Evolutionary conservation across 2,329 filamentous ascomycete species (phyloP).

Genomic region (Penicillium sp.): DNA sequence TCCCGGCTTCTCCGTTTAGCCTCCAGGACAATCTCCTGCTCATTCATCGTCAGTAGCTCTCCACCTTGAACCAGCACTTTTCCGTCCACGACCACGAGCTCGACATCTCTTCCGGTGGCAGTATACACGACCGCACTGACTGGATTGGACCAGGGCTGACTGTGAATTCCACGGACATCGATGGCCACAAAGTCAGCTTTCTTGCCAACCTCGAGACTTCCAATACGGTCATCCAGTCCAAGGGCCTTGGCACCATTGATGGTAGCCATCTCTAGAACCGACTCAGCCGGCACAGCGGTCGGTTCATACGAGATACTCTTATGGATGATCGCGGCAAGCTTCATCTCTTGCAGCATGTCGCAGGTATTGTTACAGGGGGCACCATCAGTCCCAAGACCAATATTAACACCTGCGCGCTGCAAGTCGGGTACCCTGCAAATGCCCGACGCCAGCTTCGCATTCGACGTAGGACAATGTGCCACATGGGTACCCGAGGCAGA

Average conservation of each 20-base stretch:
- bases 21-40: constrained; percentile 37
- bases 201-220: constrained; percentile 40
- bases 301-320: constrained; percentile 44
- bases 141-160: constrained; percentile 40
- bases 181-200: constrained; percentile 41
- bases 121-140: constrained; percentile 44
- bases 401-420: constrained; percentile 42
- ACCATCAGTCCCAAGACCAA: constrained; percentile 50
- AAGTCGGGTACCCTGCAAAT: constrained; percentile 47
- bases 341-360: constrained; percentile 52
- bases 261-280: constrained; percentile 49
- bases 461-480: constrained; percentile 50
- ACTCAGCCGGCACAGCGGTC: constrained; percentile 41
- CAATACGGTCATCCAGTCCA: constrained; percentile 39
- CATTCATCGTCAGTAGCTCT: constrained; percentile 38
- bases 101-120: constrained; percentile 43
- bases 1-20: constrained; percentile 35
- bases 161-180: constrained; percentile 30
- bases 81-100: constrained; percentile 44
- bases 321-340: constrained; percentile 48
- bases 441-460: constrained; percentile 50
- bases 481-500: constrained; percentile 42
- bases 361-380: constrained; percentile 52
- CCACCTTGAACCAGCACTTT: constrained; percentile 36
- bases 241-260: constrained; percentile 49